phyloP scores from a whole-genome alignment of 2,329 filamentous ascomycete genomes.

The Diaporthe humulicola region DNA sequence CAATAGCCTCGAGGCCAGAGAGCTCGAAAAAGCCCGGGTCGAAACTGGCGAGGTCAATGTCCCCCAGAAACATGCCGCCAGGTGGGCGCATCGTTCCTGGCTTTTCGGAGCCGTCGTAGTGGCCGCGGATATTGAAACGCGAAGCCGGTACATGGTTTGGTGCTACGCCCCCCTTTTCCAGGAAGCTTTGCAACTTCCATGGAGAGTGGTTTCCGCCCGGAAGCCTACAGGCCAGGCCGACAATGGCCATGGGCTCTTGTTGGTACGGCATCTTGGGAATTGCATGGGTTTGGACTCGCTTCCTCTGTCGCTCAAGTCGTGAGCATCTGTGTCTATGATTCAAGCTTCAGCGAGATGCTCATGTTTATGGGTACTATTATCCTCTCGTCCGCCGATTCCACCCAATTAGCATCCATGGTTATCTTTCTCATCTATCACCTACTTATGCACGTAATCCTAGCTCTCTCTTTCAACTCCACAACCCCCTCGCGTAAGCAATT shows the following conservation, averaged over 20 bases:
- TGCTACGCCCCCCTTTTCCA: conserved; percentile 49
- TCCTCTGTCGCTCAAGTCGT: too few species aligned
- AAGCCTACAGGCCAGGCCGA: conserved; percentile 58
- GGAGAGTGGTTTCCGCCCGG: conserved; percentile 53
- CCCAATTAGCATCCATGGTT: too few species aligned
- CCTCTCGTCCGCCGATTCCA: too few species aligned
- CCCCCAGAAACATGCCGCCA: conserved; percentile 46
- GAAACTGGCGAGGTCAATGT: conserved; percentile 51
- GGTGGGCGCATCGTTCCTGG: conserved; percentile 49
- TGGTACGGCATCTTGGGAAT: too few species aligned
- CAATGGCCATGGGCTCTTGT: conserved; percentile 54
- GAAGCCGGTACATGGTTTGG: conserved; percentile 45
- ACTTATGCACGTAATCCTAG: too few species aligned
- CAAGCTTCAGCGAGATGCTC: too few species aligned
- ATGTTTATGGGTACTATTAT: too few species aligned
- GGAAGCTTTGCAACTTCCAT: conserved; percentile 53
- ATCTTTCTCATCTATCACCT: too few species aligned
- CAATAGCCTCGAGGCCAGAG: conserved; percentile 33
- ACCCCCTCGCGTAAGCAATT: too few species aligned
- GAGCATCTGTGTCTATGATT: too few species aligned
- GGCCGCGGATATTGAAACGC: conserved; percentile 52
- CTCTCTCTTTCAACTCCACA: too few species aligned
- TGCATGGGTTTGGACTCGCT: too few species aligned
- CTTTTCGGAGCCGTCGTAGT: conserved; percentile 53
- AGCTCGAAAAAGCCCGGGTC: conserved; percentile 50